A percentile compares a stretch with the other conserved stretches of the same genome.
Evolutionary conservation across 2,329 filamentous ascomycete genomes (phyloP).

Genomic region (Herpotrichia juniperi): DNA sequence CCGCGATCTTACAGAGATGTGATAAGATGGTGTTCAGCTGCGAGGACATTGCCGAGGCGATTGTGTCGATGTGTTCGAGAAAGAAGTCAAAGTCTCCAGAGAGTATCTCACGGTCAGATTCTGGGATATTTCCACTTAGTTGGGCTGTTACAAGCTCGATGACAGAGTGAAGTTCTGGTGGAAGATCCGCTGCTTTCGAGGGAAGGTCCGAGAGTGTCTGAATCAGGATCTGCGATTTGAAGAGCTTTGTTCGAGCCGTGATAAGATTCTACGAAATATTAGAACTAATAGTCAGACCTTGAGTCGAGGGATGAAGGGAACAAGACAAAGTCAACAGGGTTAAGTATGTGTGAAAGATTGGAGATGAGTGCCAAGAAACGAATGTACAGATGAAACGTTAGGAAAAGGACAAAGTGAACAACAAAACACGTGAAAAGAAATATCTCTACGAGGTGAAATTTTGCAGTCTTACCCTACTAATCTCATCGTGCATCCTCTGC

Average conservation of each 20-base stretch:
- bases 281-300: not conserved
- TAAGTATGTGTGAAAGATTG: not conserved
- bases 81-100: slow-evolving; percentile 48
- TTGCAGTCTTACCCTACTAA: slow-evolving; percentile 41
- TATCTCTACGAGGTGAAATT: not conserved
- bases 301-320: not conserved
- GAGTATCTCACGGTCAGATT: slow-evolving; percentile 47
- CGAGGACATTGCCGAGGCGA: slow-evolving; percentile 42
- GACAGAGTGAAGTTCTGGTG: slow-evolving; percentile 50
- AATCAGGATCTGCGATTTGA: slow-evolving; percentile 9
- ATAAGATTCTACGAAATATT: slow-evolving; percentile 40
- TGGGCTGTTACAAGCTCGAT: slow-evolving; percentile 51
- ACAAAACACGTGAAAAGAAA: not conserved
- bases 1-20: slow-evolving; percentile 41
- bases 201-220: slow-evolving; percentile 12
- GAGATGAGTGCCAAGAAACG: not conserved
- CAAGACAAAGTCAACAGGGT: not conserved
- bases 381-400: not conserved
- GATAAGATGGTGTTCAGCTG: slow-evolving; percentile 35
- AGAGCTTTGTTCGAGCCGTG: slow-evolving; percentile 36
- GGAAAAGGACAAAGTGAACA: not conserved
- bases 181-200: slow-evolving; percentile 29
- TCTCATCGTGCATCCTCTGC: slow-evolving; percentile 48
- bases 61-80: slow-evolving; percentile 44
- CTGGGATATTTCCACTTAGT: slow-evolving; percentile 43